These are phyloP conservation scores for Thielaviopsis euricoi DNA, from an alignment of 2,329 filamentous ascomycete genomes.

Conservation along the genomic window DNA sequence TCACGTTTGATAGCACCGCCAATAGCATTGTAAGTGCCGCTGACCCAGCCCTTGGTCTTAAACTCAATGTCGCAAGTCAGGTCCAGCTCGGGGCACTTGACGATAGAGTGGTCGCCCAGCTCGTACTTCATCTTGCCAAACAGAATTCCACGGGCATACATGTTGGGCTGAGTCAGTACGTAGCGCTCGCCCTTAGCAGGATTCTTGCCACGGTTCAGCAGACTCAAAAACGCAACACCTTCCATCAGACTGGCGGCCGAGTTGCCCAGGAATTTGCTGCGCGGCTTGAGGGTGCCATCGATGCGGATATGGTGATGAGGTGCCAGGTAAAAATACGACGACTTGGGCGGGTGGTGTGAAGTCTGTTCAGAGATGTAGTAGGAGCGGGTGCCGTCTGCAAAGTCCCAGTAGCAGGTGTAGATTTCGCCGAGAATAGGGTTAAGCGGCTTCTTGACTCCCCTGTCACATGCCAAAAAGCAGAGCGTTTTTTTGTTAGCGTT, in stretches of 20 bases:
- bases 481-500: too few relatives aligned
- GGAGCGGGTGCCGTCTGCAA: conserved; percentile 64
- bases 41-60: conserved; percentile 96
- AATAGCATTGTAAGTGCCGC: conserved; percentile 91
- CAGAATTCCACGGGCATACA: conserved; percentile 92
- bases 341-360: conserved; percentile 95
- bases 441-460: conserved; percentile 93
- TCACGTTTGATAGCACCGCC: conserved; percentile 82
- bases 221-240: conserved; percentile 70
- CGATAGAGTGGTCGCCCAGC: conserved; percentile 86
- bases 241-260: conserved; percentile 98
- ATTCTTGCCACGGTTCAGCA: conserved; percentile 60
- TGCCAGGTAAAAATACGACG: conserved; percentile 97
- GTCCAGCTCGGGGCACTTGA: conserved; percentile 76
- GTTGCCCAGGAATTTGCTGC: conserved; percentile 90
- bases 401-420: conserved; percentile 92
- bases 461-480: conserved; percentile 20
- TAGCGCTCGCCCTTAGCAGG: conserved; percentile 64
- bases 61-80: conserved; percentile 88
- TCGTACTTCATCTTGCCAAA: conserved; percentile 99
- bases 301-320: conserved; percentile 88
- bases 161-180: conserved; percentile 91
- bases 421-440: conserved; percentile 93
- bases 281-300: conserved; percentile 85
- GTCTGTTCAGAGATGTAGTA: conserved; percentile 98